phyloP scores from a whole-genome alignment of 164 flowering plant genomes.

The Stephania yunnanensis region DNA sequence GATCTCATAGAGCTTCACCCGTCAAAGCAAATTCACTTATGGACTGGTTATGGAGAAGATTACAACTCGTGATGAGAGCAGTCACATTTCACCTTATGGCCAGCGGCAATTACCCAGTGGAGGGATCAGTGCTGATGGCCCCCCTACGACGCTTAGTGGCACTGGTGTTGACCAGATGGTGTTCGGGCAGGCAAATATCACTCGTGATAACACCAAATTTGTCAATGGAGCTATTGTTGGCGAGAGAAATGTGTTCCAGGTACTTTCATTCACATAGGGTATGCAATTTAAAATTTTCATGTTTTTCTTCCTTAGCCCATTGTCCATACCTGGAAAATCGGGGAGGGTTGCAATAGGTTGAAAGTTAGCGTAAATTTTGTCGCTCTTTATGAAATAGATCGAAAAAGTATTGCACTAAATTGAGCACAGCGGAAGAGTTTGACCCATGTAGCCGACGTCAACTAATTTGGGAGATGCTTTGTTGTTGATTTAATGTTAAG shows the following conservation, averaged over 20 bases:
- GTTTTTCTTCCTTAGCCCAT: no score
- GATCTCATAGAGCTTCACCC: constrained; percentile 67
- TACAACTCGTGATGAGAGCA: constrained; percentile 94
- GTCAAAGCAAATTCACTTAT: constrained; percentile 94
- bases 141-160: constrained; percentile 97
- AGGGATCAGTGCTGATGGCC: constrained; percentile 92
- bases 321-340: no score
- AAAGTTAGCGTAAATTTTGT: no score
- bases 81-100: constrained; percentile 76
- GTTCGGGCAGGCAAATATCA: constrained; percentile 86
- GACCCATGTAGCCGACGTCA: no score
- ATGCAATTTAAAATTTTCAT: not conserved
- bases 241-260: constrained; percentile 94
- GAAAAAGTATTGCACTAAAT: no score
- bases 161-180: constrained; percentile 93
- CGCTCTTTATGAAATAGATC: no score
- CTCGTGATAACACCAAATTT: constrained; percentile 91
- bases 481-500: no score
- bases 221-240: constrained; percentile 96
- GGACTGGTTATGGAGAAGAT: constrained; percentile 98
- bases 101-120: constrained; percentile 89
- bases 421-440: no score
- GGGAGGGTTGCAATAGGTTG: no score
- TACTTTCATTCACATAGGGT: constrained; percentile 18
- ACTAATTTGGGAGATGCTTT: no score